These are phyloP conservation scores for Psilocybe azurescens DNA, from an alignment of 768 basidiomycete species.

Conservation along the genomic window DNA sequence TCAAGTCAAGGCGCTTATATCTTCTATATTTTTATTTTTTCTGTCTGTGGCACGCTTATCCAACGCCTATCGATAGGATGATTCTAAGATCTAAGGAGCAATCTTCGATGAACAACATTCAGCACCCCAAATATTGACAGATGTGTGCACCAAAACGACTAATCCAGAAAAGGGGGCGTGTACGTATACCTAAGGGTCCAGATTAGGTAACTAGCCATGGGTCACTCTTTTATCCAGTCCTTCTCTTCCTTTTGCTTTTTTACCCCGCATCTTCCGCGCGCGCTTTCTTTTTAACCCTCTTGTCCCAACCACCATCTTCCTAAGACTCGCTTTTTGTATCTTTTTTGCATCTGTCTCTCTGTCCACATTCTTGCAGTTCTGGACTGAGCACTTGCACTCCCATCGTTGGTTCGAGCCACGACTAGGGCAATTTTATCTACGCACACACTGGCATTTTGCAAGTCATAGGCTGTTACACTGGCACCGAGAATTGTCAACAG, in stretches of 20 bases:
- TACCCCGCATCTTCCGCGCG: constrained; percentile 15
- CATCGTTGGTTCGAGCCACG: no score
- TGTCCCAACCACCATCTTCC: constrained; percentile 2
- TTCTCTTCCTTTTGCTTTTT: constrained; percentile 9
- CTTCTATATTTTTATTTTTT: not conserved
- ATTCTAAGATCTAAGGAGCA: not conserved
- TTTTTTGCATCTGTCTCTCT: not conserved
- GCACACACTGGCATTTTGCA: not conserved
- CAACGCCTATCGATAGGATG: not conserved
- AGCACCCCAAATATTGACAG: constrained; percentile 19
- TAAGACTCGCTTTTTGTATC: not conserved
- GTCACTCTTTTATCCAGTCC: not conserved
- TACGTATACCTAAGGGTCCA: constrained; percentile 16
- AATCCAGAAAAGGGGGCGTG: constrained; percentile 15
- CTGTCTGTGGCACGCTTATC: not conserved
- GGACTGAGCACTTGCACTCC: no score
- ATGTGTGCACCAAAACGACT: constrained; percentile 17
- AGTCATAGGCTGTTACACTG: not conserved
- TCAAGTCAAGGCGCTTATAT: not conserved
- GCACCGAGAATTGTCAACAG: not conserved
- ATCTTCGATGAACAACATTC: constrained; percentile 11
- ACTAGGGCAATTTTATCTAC: no score
- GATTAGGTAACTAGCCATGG: constrained; percentile 9
- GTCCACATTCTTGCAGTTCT: not conserved
- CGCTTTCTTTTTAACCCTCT: not conserved